Conservation (phyloP, 2,329 filamentous ascomycete species). For the Claviceps fusiformis region DNA sequence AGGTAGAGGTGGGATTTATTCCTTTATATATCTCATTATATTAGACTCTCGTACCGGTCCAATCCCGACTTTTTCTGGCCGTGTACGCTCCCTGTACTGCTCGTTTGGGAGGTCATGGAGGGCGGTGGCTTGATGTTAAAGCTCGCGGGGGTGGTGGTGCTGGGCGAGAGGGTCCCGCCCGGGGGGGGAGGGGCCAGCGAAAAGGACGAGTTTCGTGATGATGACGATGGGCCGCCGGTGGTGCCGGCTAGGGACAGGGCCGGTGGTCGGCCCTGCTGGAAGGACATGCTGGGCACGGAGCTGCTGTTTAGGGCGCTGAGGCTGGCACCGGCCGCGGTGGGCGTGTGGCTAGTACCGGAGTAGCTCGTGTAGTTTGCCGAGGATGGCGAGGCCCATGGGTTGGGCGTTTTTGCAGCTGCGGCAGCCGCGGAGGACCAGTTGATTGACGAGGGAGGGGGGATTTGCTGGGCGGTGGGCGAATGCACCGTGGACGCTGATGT, state of each 20-base stretch:
- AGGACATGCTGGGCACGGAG: constrained; percentile 34
- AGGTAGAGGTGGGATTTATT: too few species aligned
- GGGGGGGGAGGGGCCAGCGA: constrained; percentile 46
- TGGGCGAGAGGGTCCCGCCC: constrained; percentile 12
- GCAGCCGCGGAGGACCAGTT: constrained; percentile 34
- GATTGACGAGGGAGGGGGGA: constrained; percentile 22
- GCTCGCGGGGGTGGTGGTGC: constrained; percentile 13
- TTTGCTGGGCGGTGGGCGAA: constrained; percentile 10
- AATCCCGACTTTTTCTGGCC: constrained; percentile 36
- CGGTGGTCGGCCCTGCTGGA: constrained; percentile 26
- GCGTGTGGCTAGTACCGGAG: constrained; percentile 7
- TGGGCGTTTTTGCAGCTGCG: constrained; percentile 24
- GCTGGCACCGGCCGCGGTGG: constrained; percentile 16
- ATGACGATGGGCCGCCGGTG: constrained; percentile 10
- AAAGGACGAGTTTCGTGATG: constrained; percentile 32
- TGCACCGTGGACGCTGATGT: constrained; percentile 15
- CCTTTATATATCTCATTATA: constrained; percentile 23
- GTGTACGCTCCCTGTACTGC: background rate
- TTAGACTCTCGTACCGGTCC: constrained; percentile 55
- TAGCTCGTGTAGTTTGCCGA: constrained; percentile 10
- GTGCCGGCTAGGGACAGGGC: constrained; percentile 2
- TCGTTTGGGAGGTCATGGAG: constrained; percentile 11
- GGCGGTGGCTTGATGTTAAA: constrained; percentile 36
- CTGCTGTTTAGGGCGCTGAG: constrained; percentile 22
- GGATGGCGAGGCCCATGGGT: constrained; percentile 30